phyloP scores from a whole-genome alignment of 2,329 filamentous ascomycete genomes.

The Zasmidium cellare region DNA sequence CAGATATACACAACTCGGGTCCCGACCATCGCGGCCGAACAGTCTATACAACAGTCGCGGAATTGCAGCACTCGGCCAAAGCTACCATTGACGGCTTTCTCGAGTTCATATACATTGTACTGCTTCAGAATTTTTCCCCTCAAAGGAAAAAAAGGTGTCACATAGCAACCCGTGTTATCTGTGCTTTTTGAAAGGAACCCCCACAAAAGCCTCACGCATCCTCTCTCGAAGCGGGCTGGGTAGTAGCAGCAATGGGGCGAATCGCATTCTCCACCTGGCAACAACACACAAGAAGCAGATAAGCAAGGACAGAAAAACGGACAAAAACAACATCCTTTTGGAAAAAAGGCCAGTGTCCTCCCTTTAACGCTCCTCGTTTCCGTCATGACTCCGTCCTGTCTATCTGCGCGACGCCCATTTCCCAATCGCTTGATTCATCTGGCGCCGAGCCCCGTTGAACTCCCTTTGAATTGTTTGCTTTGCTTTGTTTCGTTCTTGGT shows the following conservation, averaged over 20 bases:
- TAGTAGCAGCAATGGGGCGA: conserved; percentile 11
- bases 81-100: no score
- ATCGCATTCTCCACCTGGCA: not conserved
- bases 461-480: not conserved
- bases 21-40: no score
- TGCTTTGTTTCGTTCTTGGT: not conserved
- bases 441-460: not conserved
- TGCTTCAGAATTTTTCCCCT: not conserved
- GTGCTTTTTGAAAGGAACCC: not conserved
- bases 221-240: conserved; percentile 12
- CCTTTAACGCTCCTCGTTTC: conserved; percentile 5
- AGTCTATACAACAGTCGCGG: no score
- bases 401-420: conserved; percentile 7
- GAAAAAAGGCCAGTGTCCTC: not conserved
- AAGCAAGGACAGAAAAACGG: not conserved
- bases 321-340: not conserved
- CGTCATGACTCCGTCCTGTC: conserved; percentile 13
- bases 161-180: not conserved
- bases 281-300: not conserved
- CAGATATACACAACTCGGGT: no score
- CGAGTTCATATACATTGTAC: not conserved
- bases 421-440: not conserved
- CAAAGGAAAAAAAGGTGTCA: not conserved
- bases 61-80: no score
- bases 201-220: conserved; percentile 15